A percentile compares a stretch with the other conserved stretches of the same genome.
These are phyloP conservation scores for Xylaria sp. DNA, from an alignment of 495 filamentous ascomycete genomes.

Conservation along the genomic window DNA sequence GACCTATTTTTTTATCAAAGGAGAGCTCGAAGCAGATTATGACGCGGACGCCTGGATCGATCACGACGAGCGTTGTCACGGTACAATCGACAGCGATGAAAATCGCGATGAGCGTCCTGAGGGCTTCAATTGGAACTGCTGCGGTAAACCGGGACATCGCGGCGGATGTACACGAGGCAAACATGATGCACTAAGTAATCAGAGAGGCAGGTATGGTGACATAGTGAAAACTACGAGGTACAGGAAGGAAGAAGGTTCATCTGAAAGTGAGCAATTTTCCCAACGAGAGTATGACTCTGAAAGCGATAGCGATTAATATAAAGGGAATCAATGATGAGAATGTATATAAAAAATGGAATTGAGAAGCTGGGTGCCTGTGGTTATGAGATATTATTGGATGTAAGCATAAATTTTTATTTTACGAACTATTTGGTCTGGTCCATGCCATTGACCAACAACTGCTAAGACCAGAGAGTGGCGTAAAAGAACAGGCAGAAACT, in stretches of 20 bases:
- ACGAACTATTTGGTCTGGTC: background rate
- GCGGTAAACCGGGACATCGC: background rate
- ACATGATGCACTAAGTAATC: background rate
- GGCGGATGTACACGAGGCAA: background rate
- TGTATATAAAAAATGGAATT: background rate
- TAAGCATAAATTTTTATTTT: background rate
- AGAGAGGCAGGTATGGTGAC: conserved; percentile 1
- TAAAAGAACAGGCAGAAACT: no score
- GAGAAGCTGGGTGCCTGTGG: background rate
- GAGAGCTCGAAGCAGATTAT: background rate
- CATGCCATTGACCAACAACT: background rate
- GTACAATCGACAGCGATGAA: background rate
- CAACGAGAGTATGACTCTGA: background rate
- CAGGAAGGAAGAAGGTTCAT: background rate
- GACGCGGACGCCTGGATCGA: background rate
- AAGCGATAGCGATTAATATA: background rate
- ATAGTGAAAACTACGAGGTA: background rate
- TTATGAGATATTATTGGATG: background rate
- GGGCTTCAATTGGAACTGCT: background rate
- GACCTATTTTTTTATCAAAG: background rate
- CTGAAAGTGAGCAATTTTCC: background rate
- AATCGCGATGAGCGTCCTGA: background rate
- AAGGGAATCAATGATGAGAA: background rate
- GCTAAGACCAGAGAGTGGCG: background rate
- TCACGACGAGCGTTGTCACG: background rate